Percentiles rank a stretch among this genome's conserved stretches.
Evolutionary conservation across 345 rosid species (phyloP).

Genomic region (Syzygium jambos): DNA sequence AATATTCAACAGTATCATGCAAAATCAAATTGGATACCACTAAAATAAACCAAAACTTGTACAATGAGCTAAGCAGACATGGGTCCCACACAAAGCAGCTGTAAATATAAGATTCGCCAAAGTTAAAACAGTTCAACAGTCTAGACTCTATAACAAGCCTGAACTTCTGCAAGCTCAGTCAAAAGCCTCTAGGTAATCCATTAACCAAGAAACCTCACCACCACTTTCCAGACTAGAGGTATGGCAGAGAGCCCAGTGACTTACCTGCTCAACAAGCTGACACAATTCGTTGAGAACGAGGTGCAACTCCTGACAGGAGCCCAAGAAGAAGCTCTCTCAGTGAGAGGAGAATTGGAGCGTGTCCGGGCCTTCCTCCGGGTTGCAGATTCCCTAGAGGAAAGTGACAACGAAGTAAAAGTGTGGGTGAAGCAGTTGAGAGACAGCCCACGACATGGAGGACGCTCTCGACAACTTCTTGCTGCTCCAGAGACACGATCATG

Average conservation of each 20-base stretch:
- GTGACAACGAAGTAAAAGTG: constrained; percentile 2
- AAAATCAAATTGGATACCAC: background rate
- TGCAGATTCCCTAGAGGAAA: constrained; percentile 14
- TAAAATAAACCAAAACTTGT: background rate
- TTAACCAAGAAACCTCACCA: background rate
- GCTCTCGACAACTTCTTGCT: constrained; percentile 18
- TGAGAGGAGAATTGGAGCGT: constrained; percentile 15
- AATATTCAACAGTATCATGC: background rate
- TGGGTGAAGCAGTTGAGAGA: constrained; percentile 30
- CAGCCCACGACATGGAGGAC: constrained; percentile 23
- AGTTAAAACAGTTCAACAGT: background rate
- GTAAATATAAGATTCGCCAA: background rate
- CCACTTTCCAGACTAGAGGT: background rate
- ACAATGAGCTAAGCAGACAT: background rate
- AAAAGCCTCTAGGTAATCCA: background rate
- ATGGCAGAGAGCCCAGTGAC: background rate
- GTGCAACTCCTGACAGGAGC: background rate
- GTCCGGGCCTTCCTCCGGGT: constrained; percentile 11
- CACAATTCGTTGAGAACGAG: background rate
- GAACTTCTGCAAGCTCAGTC: background rate
- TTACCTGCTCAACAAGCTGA: background rate
- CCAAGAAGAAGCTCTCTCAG: background rate
- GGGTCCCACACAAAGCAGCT: background rate
- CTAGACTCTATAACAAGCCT: background rate
- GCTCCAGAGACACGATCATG: constrained; percentile 5